These are phyloP conservation scores for Halophytophthora polymorphica DNA, from an alignment of 352 stramenopile genomes.

Conservation along the genomic window DNA sequence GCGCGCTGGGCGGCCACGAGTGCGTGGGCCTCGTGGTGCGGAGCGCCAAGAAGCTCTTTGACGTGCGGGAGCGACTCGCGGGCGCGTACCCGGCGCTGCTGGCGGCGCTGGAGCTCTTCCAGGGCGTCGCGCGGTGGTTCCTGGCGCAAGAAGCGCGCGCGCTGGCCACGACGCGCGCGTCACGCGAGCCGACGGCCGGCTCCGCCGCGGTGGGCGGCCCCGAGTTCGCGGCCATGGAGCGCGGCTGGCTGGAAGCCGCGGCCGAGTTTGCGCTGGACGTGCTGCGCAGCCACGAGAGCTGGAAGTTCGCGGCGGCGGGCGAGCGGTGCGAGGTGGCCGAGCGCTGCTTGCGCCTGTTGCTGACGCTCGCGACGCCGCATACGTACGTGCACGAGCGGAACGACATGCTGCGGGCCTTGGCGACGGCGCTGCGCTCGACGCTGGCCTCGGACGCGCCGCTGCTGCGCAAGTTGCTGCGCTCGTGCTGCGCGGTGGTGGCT, in stretches of 20 bases:
- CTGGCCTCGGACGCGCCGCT: conserved; percentile 50
- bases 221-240: conserved; percentile 25
- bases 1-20: conserved; percentile 48
- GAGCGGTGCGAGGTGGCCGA: conserved; percentile 47
- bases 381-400: conserved; percentile 35
- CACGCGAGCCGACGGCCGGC: neutral
- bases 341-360: conserved; percentile 51
- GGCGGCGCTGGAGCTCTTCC: conserved; percentile 48
- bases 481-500: conserved; percentile 29
- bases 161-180: conserved; percentile 11
- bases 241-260: conserved; percentile 47
- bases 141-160: conserved; percentile 41
- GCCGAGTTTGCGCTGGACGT: conserved; percentile 62
- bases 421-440: conserved; percentile 41
- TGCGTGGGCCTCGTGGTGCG: conserved; percentile 55
- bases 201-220: conserved; percentile 1
- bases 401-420: conserved; percentile 43
- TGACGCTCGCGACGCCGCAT: conserved; percentile 36
- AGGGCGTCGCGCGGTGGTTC: conserved; percentile 60
- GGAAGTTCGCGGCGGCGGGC: conserved; percentile 41
- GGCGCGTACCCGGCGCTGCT: conserved; percentile 53
- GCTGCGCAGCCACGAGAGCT: conserved; percentile 57
- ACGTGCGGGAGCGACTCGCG: conserved; percentile 43
- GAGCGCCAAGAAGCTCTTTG: conserved; percentile 59
- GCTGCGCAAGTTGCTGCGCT: conserved; percentile 59